Conservation (phyloP, 2,329 filamentous ascomycete species). For the Seiridium unicorne region DNA sequence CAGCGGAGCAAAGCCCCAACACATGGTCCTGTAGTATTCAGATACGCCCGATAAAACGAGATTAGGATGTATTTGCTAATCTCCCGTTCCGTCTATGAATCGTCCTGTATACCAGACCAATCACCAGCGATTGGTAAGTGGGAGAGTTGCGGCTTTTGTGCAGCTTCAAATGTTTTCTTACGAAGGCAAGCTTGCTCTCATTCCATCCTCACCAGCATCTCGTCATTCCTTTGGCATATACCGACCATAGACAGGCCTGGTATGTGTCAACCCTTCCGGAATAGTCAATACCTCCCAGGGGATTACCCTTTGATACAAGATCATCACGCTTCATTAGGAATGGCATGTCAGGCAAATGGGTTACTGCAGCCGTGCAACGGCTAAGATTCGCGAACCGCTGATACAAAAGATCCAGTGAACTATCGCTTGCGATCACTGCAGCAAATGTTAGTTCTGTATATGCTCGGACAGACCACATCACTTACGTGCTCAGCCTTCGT, state of each 20-base stretch:
- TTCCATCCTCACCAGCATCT: neutral
- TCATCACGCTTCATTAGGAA: neutral
- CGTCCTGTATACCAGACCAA: neutral
- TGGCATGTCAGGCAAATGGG: too few species aligned
- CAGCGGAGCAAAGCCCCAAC: too few species aligned
- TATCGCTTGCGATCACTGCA: constrained; percentile 10
- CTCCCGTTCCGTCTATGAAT: neutral
- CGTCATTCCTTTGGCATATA: neutral
- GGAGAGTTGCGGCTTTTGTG: neutral
- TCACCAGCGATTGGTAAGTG: neutral
- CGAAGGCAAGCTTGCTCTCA: neutral
- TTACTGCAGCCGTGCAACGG: too few species aligned
- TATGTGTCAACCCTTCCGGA: neutral
- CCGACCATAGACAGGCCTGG: neutral
- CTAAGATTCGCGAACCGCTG: too few species aligned
- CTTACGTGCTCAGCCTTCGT: constrained; percentile 94
- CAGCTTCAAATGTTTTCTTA: neutral
- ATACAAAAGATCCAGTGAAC: neutral
- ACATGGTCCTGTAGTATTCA: too few species aligned
- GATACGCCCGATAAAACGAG: neutral
- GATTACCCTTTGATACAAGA: neutral
- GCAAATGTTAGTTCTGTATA: neutral
- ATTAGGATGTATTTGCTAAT: neutral
- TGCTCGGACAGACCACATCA: neutral
- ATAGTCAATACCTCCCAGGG: neutral